Percentiles rank a stretch among this genome's conserved stretches.
phyloP scores from a whole-genome alignment of 108 stramenopile species.

The Fistulifera pelliculosa region DNA sequence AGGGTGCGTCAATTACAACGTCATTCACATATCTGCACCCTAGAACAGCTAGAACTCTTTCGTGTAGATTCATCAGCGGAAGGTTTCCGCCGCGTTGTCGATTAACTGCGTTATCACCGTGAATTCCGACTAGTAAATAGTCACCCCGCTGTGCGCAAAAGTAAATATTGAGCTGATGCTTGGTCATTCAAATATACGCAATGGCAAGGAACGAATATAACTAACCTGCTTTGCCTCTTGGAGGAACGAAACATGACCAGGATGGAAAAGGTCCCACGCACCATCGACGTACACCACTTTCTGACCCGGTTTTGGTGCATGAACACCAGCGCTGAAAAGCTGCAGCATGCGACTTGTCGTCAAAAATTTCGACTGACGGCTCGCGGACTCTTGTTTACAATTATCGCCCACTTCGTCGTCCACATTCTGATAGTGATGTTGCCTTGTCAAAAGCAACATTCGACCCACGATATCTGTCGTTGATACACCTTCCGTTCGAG shows the following conservation, averaged over 20 bases:
- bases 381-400: not conserved
- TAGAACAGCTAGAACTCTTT: constrained; percentile 90
- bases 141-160: constrained; percentile 58
- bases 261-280: constrained; percentile 98
- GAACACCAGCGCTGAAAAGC: constrained; percentile 82
- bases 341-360: constrained; percentile 88
- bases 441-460: constrained; percentile 89
- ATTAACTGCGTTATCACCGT: constrained; percentile 92
- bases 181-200: too few species aligned
- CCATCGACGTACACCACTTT: constrained; percentile 96
- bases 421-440: constrained; percentile 56
- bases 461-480: constrained; percentile 99
- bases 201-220: not conserved
- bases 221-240: constrained; percentile 71
- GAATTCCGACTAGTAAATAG: constrained; percentile 97
- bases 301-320: constrained; percentile 76
- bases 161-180: not conserved
- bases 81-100: constrained; percentile 49
- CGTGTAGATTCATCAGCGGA: constrained; percentile 92
- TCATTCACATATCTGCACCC: constrained; percentile 92
- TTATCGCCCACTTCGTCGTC: constrained; percentile 13
- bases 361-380: constrained; percentile 78
- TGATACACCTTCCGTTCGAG: constrained; percentile 97
- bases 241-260: constrained; percentile 90
- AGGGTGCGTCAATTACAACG: constrained; percentile 94